Base-by-base conservation (phyloP, 1,284 basidiomycete species). In the Naganishia albida region DNA sequence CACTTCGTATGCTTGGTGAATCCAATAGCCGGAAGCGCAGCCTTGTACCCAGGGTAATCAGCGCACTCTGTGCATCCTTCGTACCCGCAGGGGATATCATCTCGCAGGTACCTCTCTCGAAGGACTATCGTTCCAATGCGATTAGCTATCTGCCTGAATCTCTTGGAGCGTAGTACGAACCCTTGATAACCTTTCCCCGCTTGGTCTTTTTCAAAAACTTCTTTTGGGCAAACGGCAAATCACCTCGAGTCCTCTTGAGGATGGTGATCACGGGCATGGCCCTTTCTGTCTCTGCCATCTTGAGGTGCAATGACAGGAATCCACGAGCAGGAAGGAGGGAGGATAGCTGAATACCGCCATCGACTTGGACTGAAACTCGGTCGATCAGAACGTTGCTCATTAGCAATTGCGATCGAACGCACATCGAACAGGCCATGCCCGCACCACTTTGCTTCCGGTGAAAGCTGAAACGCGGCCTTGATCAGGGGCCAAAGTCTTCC, bases 201-300 rank as follows among this genome's bases (percentile, higher is more conserved):
- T 90, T 91, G 0, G 96, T 98, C 81, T 99, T 99, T 79, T 90
- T 93, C 82, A 92, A 88, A 77, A 93, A 95, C 76, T 91, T 93
- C 68, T 88, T 86, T 72, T 91, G 90, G 0, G 90, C 88, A 3
- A 91, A 76, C 1, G 86, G 85, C 0, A 88, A 85, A 75, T 93
- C 91, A 18, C 84, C 82, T 26, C 83, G 80, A 13, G 88, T 83
- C 64, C 91, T 82, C 73, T 91, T 93, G 43, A 87, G 81, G 55
- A 93, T 90, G 0, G 87, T 88, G 60, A 93, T 92, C 68, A 86
- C 48, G 13, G 64, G 64, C 28, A 65, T 20, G 16, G 64, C 52
- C 39, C 46, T 49, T 23, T 60, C 57, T 26, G 26, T 26, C 30
- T 49, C 46, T 16, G 46, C 57, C 57, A 60, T 60, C 13, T 15